Conservation (phyloP, 2,329 filamentous ascomycete genomes). For the Ophiostoma triangulosporum region DNA sequence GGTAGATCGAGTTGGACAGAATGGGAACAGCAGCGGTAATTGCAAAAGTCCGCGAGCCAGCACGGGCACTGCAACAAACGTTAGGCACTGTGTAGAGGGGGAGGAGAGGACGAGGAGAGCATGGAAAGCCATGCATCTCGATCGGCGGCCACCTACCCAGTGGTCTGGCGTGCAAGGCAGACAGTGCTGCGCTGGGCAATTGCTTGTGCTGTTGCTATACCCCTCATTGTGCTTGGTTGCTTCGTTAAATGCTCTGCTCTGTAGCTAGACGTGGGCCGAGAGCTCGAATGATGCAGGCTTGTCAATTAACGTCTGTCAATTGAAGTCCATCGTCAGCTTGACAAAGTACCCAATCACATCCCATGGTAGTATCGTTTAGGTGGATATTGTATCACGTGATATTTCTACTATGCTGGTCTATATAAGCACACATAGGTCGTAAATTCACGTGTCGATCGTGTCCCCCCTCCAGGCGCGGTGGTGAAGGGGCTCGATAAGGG, state of each 20-base stretch:
- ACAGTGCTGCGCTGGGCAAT: slow-evolving; percentile 7
- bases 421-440: slow-evolving; percentile 1
- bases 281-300: background rate
- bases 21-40: background rate
- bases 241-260: background rate
- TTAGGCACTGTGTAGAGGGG: background rate
- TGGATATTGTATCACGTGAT: background rate
- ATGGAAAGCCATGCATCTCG: too few species aligned
- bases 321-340: too few species aligned
- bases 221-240: slow-evolving; percentile 7
- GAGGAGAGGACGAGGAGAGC: background rate
- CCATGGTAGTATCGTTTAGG: background rate
- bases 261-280: background rate
- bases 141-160: background rate
- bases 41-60: background rate
- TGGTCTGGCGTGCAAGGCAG: background rate
- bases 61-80: background rate
- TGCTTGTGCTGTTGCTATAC: slow-evolving; percentile 5
- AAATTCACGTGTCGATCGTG: too few species aligned
- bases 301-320: background rate
- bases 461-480: too few species aligned
- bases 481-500: too few species aligned
- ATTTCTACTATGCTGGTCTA: background rate
- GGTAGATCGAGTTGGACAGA: background rate
- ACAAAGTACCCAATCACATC: background rate